Conservation (phyloP, 768 basidiomycete genomes). For the Lactarius indigo region DNA sequence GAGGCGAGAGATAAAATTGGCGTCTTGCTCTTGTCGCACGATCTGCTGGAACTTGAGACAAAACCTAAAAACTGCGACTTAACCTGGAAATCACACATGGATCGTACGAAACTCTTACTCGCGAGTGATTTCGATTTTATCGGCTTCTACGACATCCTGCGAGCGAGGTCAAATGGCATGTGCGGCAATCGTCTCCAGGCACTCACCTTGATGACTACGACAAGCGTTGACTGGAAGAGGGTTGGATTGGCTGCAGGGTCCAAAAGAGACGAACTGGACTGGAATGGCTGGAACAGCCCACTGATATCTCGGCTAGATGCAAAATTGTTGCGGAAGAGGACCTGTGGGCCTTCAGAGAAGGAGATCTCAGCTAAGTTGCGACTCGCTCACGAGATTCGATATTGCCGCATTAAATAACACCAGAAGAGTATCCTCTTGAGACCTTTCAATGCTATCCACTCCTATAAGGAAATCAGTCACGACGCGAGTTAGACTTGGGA, state of each 20-base stretch:
- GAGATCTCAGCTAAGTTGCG: not conserved
- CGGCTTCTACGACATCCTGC: conserved; percentile 61
- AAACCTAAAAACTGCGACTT: conserved; percentile 39
- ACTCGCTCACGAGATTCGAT: conserved; percentile 48
- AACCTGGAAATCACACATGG: not conserved
- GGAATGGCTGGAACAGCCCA: conserved; percentile 60
- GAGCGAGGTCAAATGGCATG: not conserved
- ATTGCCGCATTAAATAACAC: conserved; percentile 64
- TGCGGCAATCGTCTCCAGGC: not conserved
- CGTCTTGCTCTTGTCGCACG: conserved; percentile 56
- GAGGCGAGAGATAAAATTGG: conserved; percentile 59
- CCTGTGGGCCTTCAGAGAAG: conserved; percentile 34
- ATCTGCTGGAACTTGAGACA: conserved; percentile 56
- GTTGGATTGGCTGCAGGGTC: conserved; percentile 58
- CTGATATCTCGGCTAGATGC: conserved; percentile 57
- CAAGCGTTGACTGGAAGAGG: conserved; percentile 57
- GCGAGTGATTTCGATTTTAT: conserved; percentile 52
- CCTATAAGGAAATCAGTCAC: conserved; percentile 33
- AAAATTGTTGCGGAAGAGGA: conserved; percentile 64
- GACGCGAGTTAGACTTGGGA: not conserved
- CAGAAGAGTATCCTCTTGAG: conserved; percentile 60
- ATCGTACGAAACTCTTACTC: conserved; percentile 40
- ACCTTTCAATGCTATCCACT: conserved; percentile 61
- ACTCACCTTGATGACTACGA: conserved; percentile 59
- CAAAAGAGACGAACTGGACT: conserved; percentile 52